These are phyloP conservation scores for Tricholoma sp. DNA, from an alignment of 768 basidiomycete genomes.

Conservation along the genomic window DNA sequence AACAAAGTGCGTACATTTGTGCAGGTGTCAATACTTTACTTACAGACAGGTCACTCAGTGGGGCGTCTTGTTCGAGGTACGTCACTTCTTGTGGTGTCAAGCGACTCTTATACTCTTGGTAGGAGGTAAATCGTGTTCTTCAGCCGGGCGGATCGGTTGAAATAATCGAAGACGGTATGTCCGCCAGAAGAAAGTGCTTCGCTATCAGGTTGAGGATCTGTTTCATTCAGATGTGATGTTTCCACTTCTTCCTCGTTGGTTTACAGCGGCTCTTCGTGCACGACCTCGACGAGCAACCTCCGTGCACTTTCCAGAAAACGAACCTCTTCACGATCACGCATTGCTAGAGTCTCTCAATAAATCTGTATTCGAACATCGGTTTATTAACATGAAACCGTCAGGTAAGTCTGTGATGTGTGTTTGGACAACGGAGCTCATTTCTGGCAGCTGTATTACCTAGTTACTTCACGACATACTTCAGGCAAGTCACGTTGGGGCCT, in stretches of 20 bases:
- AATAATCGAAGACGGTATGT: slow-evolving; percentile 66
- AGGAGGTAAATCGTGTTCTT: slow-evolving; percentile 74
- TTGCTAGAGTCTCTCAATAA: slow-evolving; percentile 62
- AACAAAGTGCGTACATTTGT: slow-evolving; percentile 50
- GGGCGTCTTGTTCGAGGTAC: slow-evolving; percentile 62
- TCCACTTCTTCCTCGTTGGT: slow-evolving; percentile 74
- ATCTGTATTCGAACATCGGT: slow-evolving; percentile 65
- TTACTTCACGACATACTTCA: slow-evolving; percentile 68
- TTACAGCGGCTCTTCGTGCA: slow-evolving; percentile 62
- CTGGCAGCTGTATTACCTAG: slow-evolving; percentile 57
- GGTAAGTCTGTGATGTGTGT: slow-evolving; percentile 34
- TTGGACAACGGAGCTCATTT: not conserved
- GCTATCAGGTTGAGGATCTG: not conserved
- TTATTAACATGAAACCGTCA: slow-evolving; percentile 67
- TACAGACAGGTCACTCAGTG: slow-evolving; percentile 39
- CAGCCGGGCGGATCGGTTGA: slow-evolving; percentile 68
- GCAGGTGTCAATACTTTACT: slow-evolving; percentile 3
- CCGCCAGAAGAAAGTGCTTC: not conserved
- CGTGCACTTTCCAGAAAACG: slow-evolving; percentile 38
- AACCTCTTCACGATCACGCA: slow-evolving; percentile 59
- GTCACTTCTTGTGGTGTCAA: slow-evolving; percentile 3
- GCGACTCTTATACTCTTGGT: slow-evolving; percentile 1
- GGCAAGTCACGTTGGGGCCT: slow-evolving; percentile 58
- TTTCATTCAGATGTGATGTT: slow-evolving; percentile 59
- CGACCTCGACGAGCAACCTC: slow-evolving; percentile 44